Base-by-base conservation (phyloP, 2,329 filamentous ascomycete genomes). In the Cercospora sojina region DNA sequence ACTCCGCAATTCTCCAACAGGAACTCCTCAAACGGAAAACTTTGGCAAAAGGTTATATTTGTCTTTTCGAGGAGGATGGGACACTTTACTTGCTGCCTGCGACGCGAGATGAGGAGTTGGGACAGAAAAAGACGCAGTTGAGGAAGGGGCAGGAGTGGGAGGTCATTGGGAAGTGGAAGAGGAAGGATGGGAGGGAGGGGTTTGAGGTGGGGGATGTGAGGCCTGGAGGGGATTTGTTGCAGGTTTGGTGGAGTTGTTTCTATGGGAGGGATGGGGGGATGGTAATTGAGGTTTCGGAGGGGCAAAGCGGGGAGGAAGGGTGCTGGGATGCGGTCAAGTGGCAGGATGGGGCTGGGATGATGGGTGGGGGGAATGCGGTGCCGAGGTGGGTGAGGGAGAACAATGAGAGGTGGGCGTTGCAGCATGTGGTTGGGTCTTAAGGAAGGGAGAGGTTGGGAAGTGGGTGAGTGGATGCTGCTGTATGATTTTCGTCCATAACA, bases 111-210 rank as follows among this genome's bases (percentile, higher is more conserved):
- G 27, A 56, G 27, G 23, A n/a, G 8, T 10, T 56, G 27, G 27
- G 27, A 20, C 29, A n/a, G n/a, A 56, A 31, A 2, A 56, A 32
- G n/a, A 29, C 25, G 27, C 8, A n/a, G 16, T 56, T 31, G 25
- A 29, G 53, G 1, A 12, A 8, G 2, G 53, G 53, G 8, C 27
- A 56, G 27, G 53, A 56, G 53, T 56, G 53, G 53, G 53, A 56
- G 8, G 53, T 56, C 9, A 56, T 56, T 32, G 53, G 53, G 53
- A 56, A 56, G 53, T 56, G 53, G 53, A 18, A 25, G 53, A 32
- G 27, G 16, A 12, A 9, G 20, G 25, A 27, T 16, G 25, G 47
- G 10, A 32, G 29, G 8, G 25, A 56, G 27, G 25, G 23, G 7
- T 29, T 29, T 29, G 18, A 25, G 27, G 2, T 27, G 0, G 27